Base-by-base conservation (phyloP, 805 yeast species). In the Ogataea trehalophila region DNA sequence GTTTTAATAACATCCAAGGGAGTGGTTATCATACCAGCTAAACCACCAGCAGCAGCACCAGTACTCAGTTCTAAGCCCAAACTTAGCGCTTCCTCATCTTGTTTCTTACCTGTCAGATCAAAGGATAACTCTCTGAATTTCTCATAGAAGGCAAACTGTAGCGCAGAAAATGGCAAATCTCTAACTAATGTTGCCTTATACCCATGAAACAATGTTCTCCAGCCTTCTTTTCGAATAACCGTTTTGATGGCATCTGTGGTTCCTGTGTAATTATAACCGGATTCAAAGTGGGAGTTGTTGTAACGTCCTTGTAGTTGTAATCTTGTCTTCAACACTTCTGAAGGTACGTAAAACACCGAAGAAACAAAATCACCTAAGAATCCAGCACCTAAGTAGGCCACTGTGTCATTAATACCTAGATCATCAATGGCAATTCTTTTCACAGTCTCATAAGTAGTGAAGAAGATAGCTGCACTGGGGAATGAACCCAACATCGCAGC, bases 131-230 rank as follows among this genome's bases (percentile, higher is more conserved):
- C 74, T 58, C 95, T 74, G 56, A 85, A 84, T 61, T 80, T 79
- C 66, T 94, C 99, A 67, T 94, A 94, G 59, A 94, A 92, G 42
- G 98, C 96, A 71, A 94, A 85, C 63, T 94, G 99, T 44, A 94
- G 73, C 1, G 97, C 98, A 56, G 96, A 86, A 67, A 94, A 94
- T 6, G 99, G 99, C 55, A 94, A 70, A 62, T 94, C 99, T 53
- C 99, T 78, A 18, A 85, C 79, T 50, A 94, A 70, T 0, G 99
- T 94, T 26, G 97, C 98, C 65, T 87, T 90, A 69, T 92, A 94
- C 0, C 99, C 99, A 64, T 79, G 88, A 49, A 87, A 86, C 52
- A 94, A 72, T 0, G 97, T 83, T 13, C 75, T 68, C 42, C 75
- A 63, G 11, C 98, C 98, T 69, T 94, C 99, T 0, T 67, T 69